Percentiles rank a stretch among this genome's conserved stretches.
These are phyloP conservation scores for Cladophialophora chaetospira DNA, from an alignment of 2,329 filamentous ascomycete species.

Conservation along the genomic window DNA sequence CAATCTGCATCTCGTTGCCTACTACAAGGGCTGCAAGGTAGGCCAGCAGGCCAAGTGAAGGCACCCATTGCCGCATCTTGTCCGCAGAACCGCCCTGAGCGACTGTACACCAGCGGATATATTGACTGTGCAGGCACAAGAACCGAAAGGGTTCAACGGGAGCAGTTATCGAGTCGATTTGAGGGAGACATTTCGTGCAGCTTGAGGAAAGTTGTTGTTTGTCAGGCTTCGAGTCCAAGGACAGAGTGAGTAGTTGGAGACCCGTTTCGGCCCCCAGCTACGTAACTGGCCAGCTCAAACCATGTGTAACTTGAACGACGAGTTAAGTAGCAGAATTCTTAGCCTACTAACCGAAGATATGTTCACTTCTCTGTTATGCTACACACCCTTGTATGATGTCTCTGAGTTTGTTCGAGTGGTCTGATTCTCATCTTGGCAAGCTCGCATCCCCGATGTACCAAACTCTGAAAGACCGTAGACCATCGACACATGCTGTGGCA, in stretches of 20 bases:
- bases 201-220: not conserved
- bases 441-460: too few species aligned
- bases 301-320: too few species aligned
- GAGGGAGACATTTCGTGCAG: not conserved
- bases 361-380: too few species aligned
- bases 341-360: too few species aligned
- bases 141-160: not conserved
- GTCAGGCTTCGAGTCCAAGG: not conserved
- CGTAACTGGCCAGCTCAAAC: not conserved
- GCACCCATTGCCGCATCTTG: constrained; percentile 31
- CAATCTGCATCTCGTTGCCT: constrained; percentile 51
- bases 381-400: too few species aligned
- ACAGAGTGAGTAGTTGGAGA: too few species aligned
- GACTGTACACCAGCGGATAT: too few species aligned
- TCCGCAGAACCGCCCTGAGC: not conserved
- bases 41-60: constrained; percentile 30
- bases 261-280: constrained; percentile 1
- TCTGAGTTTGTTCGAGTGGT: too few species aligned
- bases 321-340: too few species aligned
- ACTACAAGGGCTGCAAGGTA: constrained; percentile 36
- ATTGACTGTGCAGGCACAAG: not conserved
- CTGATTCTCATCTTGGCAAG: too few species aligned
- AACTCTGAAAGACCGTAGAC: too few species aligned
- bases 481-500: too few species aligned
- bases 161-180: not conserved